phyloP scores from a whole-genome alignment of 257 asterid species.

The Capsicum pubescens region DNA sequence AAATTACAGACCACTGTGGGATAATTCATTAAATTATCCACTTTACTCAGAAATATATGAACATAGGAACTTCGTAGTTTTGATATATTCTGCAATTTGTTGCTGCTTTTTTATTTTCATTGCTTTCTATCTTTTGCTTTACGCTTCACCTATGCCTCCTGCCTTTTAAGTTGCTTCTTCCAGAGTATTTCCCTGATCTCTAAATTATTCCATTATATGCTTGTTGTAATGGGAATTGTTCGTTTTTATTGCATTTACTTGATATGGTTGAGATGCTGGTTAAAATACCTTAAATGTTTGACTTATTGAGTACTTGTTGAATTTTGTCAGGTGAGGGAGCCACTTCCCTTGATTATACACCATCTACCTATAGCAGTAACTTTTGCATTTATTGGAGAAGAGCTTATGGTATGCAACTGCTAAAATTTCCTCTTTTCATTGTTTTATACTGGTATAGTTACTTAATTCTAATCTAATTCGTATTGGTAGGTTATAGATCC shows the following conservation, averaged over 20 bases:
- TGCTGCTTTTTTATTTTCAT: slow-evolving; percentile 9
- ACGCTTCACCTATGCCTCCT: not conserved
- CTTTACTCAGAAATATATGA: not conserved
- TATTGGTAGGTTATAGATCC: slow-evolving; percentile 81
- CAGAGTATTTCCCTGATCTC: not conserved
- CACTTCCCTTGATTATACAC: slow-evolving; percentile 89
- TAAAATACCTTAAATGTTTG: slow-evolving; percentile 19
- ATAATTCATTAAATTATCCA: not conserved
- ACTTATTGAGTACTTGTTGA: slow-evolving; percentile 11
- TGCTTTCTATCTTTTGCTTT: slow-evolving; percentile 19
- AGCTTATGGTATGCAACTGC: slow-evolving; percentile 62
- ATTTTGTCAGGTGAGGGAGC: slow-evolving; percentile 82
- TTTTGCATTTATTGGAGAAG: slow-evolving; percentile 83
- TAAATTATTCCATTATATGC: not conserved
- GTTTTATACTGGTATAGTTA: slow-evolving; percentile 15
- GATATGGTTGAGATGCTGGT: slow-evolving; percentile 7
- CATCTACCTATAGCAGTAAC: slow-evolving; percentile 95
- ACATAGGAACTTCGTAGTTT: not conserved
- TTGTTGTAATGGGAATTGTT: slow-evolving; percentile 10
- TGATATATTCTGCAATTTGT: not conserved
- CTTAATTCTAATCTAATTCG: not conserved
- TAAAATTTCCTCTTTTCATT: not conserved
- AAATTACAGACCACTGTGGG: not conserved
- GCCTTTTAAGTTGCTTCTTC: not conserved
- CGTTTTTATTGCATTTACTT: not conserved